Base-by-base conservation (phyloP, 2,329 filamentous ascomycete genomes). In the Claviceps africana region DNA sequence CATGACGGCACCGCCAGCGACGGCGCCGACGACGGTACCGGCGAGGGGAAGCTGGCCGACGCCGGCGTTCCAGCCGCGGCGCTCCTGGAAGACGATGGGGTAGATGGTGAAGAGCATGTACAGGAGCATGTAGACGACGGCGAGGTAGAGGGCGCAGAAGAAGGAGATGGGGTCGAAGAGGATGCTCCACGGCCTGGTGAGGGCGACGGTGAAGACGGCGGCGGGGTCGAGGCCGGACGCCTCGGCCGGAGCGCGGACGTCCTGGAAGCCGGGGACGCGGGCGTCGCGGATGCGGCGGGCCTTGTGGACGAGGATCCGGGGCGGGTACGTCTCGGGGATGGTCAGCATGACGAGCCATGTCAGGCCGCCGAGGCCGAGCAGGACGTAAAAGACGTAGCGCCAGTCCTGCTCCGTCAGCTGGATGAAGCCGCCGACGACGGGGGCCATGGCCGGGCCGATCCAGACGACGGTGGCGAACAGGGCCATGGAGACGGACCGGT, bases 51-150 rank as follows among this genome's bases (percentile, higher is more conserved):
- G 61, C 52, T 76, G 70, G 4, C 73, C 74, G 2, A 77, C 71
- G 9, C 76, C 76, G 0, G 70, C 56, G 55, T 77, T 79, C 75
- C 76, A 79, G 1, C 74, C 75, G 2, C 75, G 68, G 56, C 63
- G 69, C 47, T 75, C 61, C 55, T 77, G 72, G 56, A 76, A 78
- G 6, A 79, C 72, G 40, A 78, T 75, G 3, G 72, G 74, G 51
- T 79, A 80, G 52, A 78, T 78, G 22, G 67, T 72, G 62, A 81
- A 80, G 11, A 81, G 68, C 76, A 81, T 79, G 61, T 78, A 78
- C 9, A 76, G 64, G 1, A 77, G 64, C 6, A 66, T 70, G 54
- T 78, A 79, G 3, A 78, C 73, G 11, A 79, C 67, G 1, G 71
- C 69, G 58, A 78, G 66, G 57, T 79, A 79, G 31, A 79, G 60